phyloP scores from a whole-genome alignment of 495 filamentous ascomycete genomes.

The Immersiella caudata region DNA sequence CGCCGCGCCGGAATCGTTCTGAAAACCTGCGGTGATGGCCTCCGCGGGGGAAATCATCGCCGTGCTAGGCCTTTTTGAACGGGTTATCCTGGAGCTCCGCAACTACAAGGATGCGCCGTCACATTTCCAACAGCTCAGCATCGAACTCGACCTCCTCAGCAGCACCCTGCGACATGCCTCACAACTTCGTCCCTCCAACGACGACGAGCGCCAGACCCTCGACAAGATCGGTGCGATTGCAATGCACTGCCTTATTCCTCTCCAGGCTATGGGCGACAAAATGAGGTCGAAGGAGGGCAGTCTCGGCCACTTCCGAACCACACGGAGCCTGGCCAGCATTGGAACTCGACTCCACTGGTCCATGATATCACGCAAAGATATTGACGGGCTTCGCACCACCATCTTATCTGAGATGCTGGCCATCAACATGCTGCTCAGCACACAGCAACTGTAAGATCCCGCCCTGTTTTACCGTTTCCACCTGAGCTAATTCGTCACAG shows the following conservation, averaged over 20 bases:
- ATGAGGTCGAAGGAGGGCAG: conserved; percentile 21
- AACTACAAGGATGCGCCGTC: conserved; percentile 24
- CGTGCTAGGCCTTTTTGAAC: conserved; percentile 21
- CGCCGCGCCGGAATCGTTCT: no score
- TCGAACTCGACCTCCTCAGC: conserved; percentile 20
- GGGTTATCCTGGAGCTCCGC: conserved; percentile 21
- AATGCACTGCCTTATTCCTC: conserved; percentile 14
- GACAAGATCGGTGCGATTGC: conserved; percentile 17
- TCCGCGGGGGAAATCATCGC: conserved; percentile 25
- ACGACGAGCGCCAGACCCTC: conserved; percentile 11
- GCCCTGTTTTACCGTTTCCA: background rate
- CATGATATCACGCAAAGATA: conserved; percentile 25
- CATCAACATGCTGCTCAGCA: conserved; percentile 26
- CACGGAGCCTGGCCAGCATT: conserved; percentile 18
- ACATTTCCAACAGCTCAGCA: conserved; percentile 26
- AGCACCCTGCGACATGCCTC: conserved; percentile 15
- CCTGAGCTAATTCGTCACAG: background rate
- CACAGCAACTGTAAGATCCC: conserved; percentile 16
- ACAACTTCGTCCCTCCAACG: conserved; percentile 10
- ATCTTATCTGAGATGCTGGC: conserved; percentile 24
- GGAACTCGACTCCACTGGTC: conserved; percentile 26
- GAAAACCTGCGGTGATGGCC: conserved; percentile 1
- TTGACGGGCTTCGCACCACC: conserved; percentile 21
- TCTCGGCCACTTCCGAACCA: conserved; percentile 21
- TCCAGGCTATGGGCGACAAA: conserved; percentile 20